Evolutionary conservation across 805 yeast species (phyloP).

Genomic region (Candida ponderosae): DNA sequence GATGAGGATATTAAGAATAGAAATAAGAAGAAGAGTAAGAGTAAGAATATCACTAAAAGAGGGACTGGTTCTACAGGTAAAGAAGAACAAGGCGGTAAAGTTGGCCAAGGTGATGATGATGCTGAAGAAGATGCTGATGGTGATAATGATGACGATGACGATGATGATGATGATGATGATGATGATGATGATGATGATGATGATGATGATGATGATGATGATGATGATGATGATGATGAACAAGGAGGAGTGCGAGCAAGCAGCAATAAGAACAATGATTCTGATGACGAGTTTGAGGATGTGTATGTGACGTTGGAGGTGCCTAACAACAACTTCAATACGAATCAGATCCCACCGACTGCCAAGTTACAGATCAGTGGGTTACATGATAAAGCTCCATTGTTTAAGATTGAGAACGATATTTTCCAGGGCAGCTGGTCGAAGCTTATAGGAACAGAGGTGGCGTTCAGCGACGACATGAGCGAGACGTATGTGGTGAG

Average conservation of each 20-base stretch:
- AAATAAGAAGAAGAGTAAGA: slow-evolving; percentile 12
- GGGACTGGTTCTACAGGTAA: neutral
- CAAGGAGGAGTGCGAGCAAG: too few species aligned
- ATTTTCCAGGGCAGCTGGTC: slow-evolving; percentile 74
- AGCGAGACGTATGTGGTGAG: slow-evolving; percentile 11
- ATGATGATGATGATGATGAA: slow-evolving; percentile 2
- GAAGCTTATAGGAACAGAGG: slow-evolving; percentile 70
- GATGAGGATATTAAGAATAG: slow-evolving; percentile 73
- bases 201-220: neutral
- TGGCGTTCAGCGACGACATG: slow-evolving; percentile 25
- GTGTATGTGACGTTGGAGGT: slow-evolving; percentile 50
- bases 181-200: slow-evolving; percentile 5
- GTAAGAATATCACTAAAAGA: slow-evolving; percentile 3
- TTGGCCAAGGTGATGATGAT: too few species aligned
- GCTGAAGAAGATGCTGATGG: neutral
- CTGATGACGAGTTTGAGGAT: slow-evolving; percentile 31
- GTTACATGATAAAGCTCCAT: slow-evolving; percentile 44
- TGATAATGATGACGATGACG: neutral
- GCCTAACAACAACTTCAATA: slow-evolving; percentile 28
- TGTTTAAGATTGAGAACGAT: slow-evolving; percentile 48
- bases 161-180: neutral
- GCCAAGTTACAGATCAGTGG: slow-evolving; percentile 49
- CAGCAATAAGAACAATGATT: neutral
- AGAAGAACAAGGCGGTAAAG: too few species aligned
- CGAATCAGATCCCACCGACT: slow-evolving; percentile 25